A percentile compares a stretch with the other conserved stretches of the same genome.
Conservation (phyloP, 2,329 filamentous ascomycete genomes). For the Penicillium capsulatum region DNA sequence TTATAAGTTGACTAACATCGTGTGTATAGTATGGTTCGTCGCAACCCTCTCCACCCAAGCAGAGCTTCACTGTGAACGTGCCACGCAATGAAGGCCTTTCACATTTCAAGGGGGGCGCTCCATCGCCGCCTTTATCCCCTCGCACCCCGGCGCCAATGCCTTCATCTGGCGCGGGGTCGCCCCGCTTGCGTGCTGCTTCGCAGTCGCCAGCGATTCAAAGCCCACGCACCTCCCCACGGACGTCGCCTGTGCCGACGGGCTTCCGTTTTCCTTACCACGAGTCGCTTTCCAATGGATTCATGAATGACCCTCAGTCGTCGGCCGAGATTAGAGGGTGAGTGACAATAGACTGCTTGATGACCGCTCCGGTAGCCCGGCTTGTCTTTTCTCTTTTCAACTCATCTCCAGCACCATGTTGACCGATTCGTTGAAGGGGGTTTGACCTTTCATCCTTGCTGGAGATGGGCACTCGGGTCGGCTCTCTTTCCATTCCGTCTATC, state of each 20-base stretch:
- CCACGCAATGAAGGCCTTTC: slow-evolving; percentile 12
- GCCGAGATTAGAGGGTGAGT: slow-evolving; percentile 29
- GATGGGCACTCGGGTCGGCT: slow-evolving; percentile 12
- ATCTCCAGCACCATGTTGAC: slow-evolving; percentile 19
- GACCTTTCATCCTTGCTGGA: slow-evolving; percentile 11
- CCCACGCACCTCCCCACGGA: slow-evolving; percentile 16
- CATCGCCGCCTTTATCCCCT: slow-evolving; percentile 27
- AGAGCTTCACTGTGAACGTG: slow-evolving; percentile 11
- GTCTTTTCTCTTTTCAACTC: slow-evolving; percentile 5
- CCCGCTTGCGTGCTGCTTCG: slow-evolving; percentile 7
- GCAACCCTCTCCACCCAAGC: slow-evolving; percentile 32
- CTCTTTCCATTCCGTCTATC: slow-evolving; percentile 12
- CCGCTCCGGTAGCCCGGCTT: slow-evolving; percentile 12
- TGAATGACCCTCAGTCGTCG: slow-evolving; percentile 25
- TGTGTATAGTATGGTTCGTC: slow-evolving; percentile 48
- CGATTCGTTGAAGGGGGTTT: slow-evolving; percentile 16
- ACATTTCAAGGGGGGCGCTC: slow-evolving; percentile 13
- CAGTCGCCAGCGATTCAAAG: slow-evolving; percentile 9
- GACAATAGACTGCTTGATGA: slow-evolving; percentile 16
- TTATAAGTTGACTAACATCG: slow-evolving; percentile 16
- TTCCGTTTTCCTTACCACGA: slow-evolving; percentile 25
- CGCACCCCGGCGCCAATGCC: slow-evolving; percentile 18
- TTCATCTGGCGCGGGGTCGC: slow-evolving; percentile 6
- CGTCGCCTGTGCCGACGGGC: slow-evolving; percentile 21
- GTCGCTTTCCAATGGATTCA: slow-evolving; percentile 18